These are phyloP conservation scores for Cladophialophora carrionii DNA, from an alignment of 2,329 filamentous ascomycete genomes.

Conservation along the genomic window DNA sequence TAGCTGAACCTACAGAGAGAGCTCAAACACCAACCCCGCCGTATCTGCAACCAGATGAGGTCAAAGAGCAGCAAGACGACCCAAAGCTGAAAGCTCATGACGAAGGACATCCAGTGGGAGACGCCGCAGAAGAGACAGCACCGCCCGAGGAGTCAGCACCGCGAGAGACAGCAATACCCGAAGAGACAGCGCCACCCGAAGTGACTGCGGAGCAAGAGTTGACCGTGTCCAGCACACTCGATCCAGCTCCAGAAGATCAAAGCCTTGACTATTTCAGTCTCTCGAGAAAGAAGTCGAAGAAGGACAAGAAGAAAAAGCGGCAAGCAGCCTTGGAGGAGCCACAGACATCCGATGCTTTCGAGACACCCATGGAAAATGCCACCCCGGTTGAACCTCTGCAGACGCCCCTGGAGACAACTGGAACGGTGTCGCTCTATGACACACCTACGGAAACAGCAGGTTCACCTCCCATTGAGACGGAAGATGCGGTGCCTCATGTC, in stretches of 20 bases:
- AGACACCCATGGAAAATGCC: neutral
- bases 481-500: neutral
- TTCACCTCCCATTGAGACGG: neutral
- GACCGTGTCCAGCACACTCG: neutral
- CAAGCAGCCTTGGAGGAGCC: constrained; percentile 4
- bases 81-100: neutral
- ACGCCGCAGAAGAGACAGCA: neutral
- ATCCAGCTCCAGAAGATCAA: neutral
- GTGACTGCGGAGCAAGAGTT: neutral
- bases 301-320: constrained; percentile 30
- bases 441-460: neutral
- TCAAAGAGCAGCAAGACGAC: neutral
- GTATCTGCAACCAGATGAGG: neutral
- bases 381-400: neutral
- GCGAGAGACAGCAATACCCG: neutral
- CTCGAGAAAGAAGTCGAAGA: constrained; percentile 40
- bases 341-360: neutral
- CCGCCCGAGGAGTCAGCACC: neutral
- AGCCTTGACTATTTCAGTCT: neutral
- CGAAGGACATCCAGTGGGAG: neutral
- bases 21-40: neutral
- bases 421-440: neutral
- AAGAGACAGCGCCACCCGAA: neutral
- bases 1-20: neutral
- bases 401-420: neutral